These are phyloP conservation scores for Calophaca sinica DNA, from an alignment of 306 rosid species.

Conservation along the genomic window DNA sequence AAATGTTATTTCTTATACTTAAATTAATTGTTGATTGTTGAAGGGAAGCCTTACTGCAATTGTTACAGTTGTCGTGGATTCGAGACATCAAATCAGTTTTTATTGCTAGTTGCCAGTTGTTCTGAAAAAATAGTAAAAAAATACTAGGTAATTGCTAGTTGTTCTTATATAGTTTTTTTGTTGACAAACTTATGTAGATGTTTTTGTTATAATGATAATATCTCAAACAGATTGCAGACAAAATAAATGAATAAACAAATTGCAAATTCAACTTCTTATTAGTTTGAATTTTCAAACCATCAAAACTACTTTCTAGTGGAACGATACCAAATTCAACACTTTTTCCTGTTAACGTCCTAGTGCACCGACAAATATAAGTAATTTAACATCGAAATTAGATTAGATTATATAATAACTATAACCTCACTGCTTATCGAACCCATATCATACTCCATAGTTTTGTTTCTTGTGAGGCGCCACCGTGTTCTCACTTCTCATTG, in stretches of 20 bases:
- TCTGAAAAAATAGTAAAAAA: too few relatives aligned
- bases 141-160: not conserved
- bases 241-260: not conserved
- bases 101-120: too few relatives aligned
- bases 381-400: not conserved
- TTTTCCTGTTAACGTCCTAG: not conserved
- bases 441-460: not conserved
- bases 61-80: too few relatives aligned
- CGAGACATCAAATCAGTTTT: too few relatives aligned
- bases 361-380: constrained; percentile 26
- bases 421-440: constrained; percentile 2
- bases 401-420: not conserved
- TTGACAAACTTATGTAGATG: not conserved
- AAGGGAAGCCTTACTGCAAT: too few relatives aligned
- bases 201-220: not conserved
- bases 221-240: too few relatives aligned
- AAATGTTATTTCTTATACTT: too few relatives aligned
- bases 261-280: not conserved
- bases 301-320: not conserved
- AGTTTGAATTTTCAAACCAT: constrained; percentile 1
- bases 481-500: not conserved
- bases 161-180: not conserved
- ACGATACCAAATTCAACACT: not conserved
- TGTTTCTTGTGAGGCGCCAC: constrained; percentile 32
- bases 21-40: too few relatives aligned